phyloP scores from a whole-genome alignment of 73 alveolate species.

The Paramecium sonneborni region DNA sequence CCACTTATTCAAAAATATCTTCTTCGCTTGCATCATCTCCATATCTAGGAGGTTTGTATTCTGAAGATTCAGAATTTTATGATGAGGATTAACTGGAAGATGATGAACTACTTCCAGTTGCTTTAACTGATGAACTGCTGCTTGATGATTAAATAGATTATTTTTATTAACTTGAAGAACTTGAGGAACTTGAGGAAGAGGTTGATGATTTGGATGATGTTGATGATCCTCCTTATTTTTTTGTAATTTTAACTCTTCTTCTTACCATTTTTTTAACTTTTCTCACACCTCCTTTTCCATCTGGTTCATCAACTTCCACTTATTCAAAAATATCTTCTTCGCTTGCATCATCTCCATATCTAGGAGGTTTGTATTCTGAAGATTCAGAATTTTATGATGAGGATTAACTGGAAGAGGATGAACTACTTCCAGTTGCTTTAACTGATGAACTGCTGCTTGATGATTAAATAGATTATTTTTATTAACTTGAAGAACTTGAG shows the following conservation, averaged over 20 bases:
- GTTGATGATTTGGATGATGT: not conserved
- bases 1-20: not conserved
- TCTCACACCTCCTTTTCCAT: not conserved
- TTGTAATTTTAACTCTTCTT: not conserved
- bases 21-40: conserved; percentile 34
- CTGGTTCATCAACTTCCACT: not conserved
- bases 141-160: not conserved
- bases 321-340: not conserved
- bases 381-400: not conserved
- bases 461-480: not conserved
- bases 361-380: not conserved
- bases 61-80: not conserved
- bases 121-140: not conserved
- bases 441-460: not conserved
- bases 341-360: conserved; percentile 7
- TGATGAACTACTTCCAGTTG: conserved; percentile 22
- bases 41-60: not conserved
- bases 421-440: not conserved
- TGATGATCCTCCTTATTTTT: not conserved
- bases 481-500: not conserved
- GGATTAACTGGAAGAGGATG: not conserved
- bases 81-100: not conserved
- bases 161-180: not conserved
- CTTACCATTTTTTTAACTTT: not conserved
- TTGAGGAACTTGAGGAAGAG: not conserved